Base-by-base conservation (phyloP, 73 alveolate genomes). In the Paramecium sonneborni region DNA sequence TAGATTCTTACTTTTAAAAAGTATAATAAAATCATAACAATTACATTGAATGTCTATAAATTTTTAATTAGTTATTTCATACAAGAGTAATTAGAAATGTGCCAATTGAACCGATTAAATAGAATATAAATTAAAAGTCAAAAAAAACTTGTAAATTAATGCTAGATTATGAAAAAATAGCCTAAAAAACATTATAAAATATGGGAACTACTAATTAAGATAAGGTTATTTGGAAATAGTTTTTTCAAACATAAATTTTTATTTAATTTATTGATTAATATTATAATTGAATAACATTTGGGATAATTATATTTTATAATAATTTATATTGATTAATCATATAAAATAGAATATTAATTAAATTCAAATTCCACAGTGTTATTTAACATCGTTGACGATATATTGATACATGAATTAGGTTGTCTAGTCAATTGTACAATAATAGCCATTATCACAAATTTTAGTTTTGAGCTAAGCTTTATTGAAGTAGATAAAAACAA, bases 251-350 rank as follows among this genome's bases (percentile, higher is more conserved):
- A 9, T 46, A 79, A 79, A 44, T 79, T 41, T 79, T 79, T 79
- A 44, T 44, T 3, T 79, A 79, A 79, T 79, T 41, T 79, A 44
- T 79, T 79, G 90, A 79, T 79, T 79, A 79, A 79, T 79, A 39
- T 46, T 79, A 79, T 79, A 38, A 72, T 72, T 72, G 84, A 62
- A 62, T 12, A 18, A 52, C 23, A 18, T 1, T n/a, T 44, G 1
- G 8, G 2, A 44, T 44, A 1, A 44, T 35, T 35, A n/a, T 35
- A 35, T 35, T 35, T 35, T 35, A 35, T 35, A 35, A 35, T 35
- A 4, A 4, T n/a, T n/a, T 35, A 4, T 35, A 35, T 35, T 35
- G 2, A 35, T 35, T 35, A 35, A 35, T 35, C 6, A 35, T 4
- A 35, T 2, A 35, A 48, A 48, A 14, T 12, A 8, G 5, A 48